These are phyloP conservation scores for Dillenia suffruticosa DNA, from an alignment of 164 flowering plant species.

Conservation along the genomic window DNA sequence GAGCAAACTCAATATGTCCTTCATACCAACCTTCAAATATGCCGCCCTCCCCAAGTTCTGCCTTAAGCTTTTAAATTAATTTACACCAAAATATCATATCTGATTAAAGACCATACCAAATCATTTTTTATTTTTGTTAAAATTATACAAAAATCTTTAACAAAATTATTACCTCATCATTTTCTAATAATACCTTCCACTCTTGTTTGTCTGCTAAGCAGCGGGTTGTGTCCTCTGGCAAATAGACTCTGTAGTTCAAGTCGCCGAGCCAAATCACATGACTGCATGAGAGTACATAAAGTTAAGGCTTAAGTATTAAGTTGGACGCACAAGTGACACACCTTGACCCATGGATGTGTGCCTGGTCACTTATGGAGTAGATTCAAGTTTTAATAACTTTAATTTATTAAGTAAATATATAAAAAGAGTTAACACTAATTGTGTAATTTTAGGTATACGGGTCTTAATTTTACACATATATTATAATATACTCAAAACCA, in stretches of 20 bases:
- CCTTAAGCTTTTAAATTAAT: slow-evolving; percentile 33
- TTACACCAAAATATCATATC: no score
- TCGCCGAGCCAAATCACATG: slow-evolving; percentile 34
- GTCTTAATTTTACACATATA: no score
- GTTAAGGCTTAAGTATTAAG: no score
- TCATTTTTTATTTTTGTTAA: no score
- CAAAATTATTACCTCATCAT: slow-evolving; percentile 24
- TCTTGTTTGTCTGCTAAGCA: slow-evolving; percentile 18
- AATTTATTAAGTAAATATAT: background rate
- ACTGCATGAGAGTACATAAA: slow-evolving; percentile 14
- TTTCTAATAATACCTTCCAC: slow-evolving; percentile 23
- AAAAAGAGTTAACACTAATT: slow-evolving; percentile 1
- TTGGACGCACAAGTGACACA: no score
- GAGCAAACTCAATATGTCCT: slow-evolving; percentile 48
- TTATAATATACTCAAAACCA: no score
- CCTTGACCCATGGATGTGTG: no score
- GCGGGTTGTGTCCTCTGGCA: slow-evolving; percentile 26
- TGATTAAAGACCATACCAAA: no score
- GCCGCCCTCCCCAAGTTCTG: slow-evolving; percentile 49
- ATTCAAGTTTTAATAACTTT: no score
- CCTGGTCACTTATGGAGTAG: no score
- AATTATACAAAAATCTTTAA: no score
- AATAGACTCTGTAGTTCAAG: slow-evolving; percentile 33
- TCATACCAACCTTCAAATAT: slow-evolving; percentile 62
- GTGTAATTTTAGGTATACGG: background rate